Percentiles rank a stretch among this genome's conserved stretches.
Evolutionary conservation across 2,329 filamentous ascomycete species (phyloP).

Genomic region (Penicillium griseofulvum): DNA sequence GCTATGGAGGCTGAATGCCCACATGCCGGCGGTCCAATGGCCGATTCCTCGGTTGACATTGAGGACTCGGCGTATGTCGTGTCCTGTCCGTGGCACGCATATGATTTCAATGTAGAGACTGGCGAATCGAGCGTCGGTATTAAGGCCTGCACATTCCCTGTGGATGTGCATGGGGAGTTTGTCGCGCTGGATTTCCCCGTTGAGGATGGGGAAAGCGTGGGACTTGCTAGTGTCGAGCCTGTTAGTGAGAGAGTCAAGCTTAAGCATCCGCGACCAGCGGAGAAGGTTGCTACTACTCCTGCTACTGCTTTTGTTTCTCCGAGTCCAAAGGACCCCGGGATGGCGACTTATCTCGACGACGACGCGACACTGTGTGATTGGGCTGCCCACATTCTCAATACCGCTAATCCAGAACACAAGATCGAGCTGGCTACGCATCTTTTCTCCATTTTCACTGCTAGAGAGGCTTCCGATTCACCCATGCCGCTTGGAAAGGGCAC

Average conservation of each 20-base stretch:
- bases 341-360: slow-evolving; percentile 38
- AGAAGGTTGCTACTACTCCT: neutral
- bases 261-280: slow-evolving; percentile 33
- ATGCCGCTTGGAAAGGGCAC: slow-evolving; percentile 45
- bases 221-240: slow-evolving; percentile 37
- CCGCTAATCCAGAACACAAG: slow-evolving; percentile 47
- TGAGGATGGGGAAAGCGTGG: slow-evolving; percentile 26
- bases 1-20: slow-evolving; percentile 51
- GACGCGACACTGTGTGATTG: slow-evolving; percentile 49
- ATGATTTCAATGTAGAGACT: slow-evolving; percentile 51
- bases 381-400: slow-evolving; percentile 48
- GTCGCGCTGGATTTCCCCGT: slow-evolving; percentile 37
- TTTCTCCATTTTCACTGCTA: slow-evolving; percentile 42
- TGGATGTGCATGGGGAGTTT: slow-evolving; percentile 36
- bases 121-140: slow-evolving; percentile 50
- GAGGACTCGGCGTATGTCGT: slow-evolving; percentile 50
- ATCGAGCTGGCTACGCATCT: slow-evolving; percentile 48
- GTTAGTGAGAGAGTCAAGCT: slow-evolving; percentile 49
- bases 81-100: slow-evolving; percentile 51
- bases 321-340: slow-evolving; percentile 9
- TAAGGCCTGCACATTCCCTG: slow-evolving; percentile 48
- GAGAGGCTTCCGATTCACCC: slow-evolving; percentile 39
- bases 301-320: slow-evolving; percentile 2
- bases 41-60: slow-evolving; percentile 47
- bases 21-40: slow-evolving; percentile 49